Conservation (phyloP, 164 flowering plant genomes). For the Pachysandra terminalis region DNA sequence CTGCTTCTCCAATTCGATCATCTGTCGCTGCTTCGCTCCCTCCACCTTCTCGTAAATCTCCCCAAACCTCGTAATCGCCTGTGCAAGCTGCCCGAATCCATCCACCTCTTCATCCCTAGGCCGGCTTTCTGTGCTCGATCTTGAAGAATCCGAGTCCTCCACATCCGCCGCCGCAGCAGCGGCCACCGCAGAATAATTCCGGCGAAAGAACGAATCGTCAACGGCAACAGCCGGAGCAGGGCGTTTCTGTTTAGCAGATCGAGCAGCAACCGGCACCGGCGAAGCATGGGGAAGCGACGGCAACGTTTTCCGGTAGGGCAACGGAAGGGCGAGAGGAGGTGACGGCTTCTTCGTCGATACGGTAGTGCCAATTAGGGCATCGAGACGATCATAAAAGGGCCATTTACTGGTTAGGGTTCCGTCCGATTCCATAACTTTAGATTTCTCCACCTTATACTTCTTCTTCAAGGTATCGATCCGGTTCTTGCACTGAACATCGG, state of each 20-base stretch:
- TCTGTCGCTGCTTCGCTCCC: conserved; percentile 63
- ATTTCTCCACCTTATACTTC: conserved; percentile 85
- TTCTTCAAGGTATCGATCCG: conserved; percentile 94
- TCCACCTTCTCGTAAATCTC: conserved; percentile 80
- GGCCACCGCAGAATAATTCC: conserved; percentile 57
- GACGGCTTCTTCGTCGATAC: conserved; percentile 11
- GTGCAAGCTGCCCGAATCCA: conserved; percentile 58
- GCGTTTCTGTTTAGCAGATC: conserved; percentile 36
- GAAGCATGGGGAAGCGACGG: conserved; percentile 13
- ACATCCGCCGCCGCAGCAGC: conserved; percentile 52
- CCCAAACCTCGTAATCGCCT: conserved; percentile 64
- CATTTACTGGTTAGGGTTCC: conserved; percentile 28
- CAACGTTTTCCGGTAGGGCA: conserved; percentile 21
- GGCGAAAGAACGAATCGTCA: conserved; percentile 39
- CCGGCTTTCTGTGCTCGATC: conserved; percentile 26
- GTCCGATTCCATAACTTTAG: conserved; percentile 40
- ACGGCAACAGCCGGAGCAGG: conserved; percentile 14
- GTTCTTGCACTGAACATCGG: conserved; percentile 94
- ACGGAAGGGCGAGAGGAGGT: conserved; percentile 26
- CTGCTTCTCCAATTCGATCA: conserved; percentile 84
- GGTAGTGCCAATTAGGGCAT: conserved; percentile 3
- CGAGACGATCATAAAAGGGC: conserved; percentile 29
- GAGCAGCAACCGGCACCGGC: conserved; percentile 25
- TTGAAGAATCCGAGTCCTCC: conserved; percentile 31
- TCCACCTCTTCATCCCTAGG: conserved; percentile 26